Evolutionary conservation across 2,329 filamentous ascomycete genomes (phyloP).

Genomic region (Xylariomycetidae sp.): DNA sequence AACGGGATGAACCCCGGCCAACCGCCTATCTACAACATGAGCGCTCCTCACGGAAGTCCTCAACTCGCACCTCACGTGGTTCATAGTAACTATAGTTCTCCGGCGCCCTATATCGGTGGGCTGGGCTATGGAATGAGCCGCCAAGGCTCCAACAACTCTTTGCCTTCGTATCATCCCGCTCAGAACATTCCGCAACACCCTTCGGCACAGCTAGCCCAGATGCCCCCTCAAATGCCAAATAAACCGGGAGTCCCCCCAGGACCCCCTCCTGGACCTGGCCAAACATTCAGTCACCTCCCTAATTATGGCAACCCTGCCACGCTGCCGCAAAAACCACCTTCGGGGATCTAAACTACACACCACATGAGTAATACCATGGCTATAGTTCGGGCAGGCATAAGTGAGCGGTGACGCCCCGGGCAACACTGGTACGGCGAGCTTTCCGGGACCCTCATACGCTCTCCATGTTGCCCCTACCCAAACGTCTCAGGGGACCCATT

Average conservation of each 20-base stretch:
- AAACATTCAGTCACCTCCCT: slow-evolving; percentile 49
- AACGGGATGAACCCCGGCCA: slow-evolving; percentile 45
- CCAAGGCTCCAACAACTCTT: slow-evolving; percentile 51
- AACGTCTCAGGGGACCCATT: too few relatives aligned
- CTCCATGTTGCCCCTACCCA: too few relatives aligned
- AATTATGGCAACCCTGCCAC: slow-evolving; percentile 57
- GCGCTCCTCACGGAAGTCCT: slow-evolving; percentile 47
- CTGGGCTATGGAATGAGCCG: slow-evolving; percentile 51
- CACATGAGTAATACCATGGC: slow-evolving; percentile 13
- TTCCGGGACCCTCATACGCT: too few relatives aligned
- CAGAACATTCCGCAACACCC: slow-evolving; percentile 34
- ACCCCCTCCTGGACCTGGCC: slow-evolving; percentile 26
- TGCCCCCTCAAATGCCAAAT: slow-evolving; percentile 34
- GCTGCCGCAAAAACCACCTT: slow-evolving; percentile 54
- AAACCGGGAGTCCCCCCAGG: slow-evolving; percentile 41
- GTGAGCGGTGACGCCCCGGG: too few relatives aligned
- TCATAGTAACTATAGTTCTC: slow-evolving; percentile 44
- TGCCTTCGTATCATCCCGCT: slow-evolving; percentile 43
- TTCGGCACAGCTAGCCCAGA: slow-evolving; percentile 40
- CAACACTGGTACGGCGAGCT: too few relatives aligned
- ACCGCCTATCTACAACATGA: slow-evolving; percentile 43
- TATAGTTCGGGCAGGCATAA: too few relatives aligned
- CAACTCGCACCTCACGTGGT: slow-evolving; percentile 49
- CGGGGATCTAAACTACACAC: slow-evolving; percentile 38
- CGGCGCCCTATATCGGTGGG: slow-evolving; percentile 38